phyloP scores from a whole-genome alignment of 441 rosid species.

The Erodium texanum region DNA sequence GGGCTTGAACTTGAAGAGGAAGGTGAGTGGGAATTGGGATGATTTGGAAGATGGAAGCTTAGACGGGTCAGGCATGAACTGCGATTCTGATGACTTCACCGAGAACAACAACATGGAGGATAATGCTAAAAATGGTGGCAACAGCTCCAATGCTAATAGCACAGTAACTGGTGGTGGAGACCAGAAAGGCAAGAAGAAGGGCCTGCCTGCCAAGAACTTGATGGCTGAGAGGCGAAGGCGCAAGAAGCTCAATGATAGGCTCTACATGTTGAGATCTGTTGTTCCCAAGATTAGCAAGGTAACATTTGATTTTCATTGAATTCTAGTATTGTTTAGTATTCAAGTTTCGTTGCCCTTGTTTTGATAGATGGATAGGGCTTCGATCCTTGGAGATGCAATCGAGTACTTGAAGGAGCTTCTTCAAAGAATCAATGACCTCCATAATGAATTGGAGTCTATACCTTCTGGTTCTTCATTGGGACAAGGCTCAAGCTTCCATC shows the following conservation, averaged over 20 bases:
- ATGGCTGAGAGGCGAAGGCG: slow-evolving; percentile 75
- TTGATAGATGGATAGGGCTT: slow-evolving; percentile 67
- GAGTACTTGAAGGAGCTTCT: slow-evolving; percentile 71
- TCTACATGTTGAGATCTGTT: slow-evolving; percentile 36
- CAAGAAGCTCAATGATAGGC: slow-evolving; percentile 58
- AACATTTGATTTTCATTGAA: background rate
- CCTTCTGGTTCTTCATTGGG: slow-evolving; percentile 40
- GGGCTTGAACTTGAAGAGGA: slow-evolving; percentile 30
- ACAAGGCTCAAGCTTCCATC: slow-evolving; percentile 45
- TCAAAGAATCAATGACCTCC: slow-evolving; percentile 68
- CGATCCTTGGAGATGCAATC: slow-evolving; percentile 67
- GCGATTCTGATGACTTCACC: slow-evolving; percentile 47
- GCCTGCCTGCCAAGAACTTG: slow-evolving; percentile 67
- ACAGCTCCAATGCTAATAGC: slow-evolving; percentile 22
- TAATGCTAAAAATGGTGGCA: slow-evolving; percentile 29
- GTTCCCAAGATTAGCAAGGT: slow-evolving; percentile 77
- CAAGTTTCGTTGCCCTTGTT: too few relatives aligned
- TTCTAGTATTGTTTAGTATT: background rate
- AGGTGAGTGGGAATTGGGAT: slow-evolving; percentile 18
- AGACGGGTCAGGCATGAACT: slow-evolving; percentile 28
- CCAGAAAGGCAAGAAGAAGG: slow-evolving; percentile 59
- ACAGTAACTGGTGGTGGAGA: slow-evolving; percentile 4
- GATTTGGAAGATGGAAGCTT: slow-evolving; percentile 34
- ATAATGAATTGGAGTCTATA: slow-evolving; percentile 53
- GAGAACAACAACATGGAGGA: slow-evolving; percentile 21